Evolutionary conservation across 345 rosid genomes (phyloP).

Genomic region (Anastatica hierochuntica): DNA sequence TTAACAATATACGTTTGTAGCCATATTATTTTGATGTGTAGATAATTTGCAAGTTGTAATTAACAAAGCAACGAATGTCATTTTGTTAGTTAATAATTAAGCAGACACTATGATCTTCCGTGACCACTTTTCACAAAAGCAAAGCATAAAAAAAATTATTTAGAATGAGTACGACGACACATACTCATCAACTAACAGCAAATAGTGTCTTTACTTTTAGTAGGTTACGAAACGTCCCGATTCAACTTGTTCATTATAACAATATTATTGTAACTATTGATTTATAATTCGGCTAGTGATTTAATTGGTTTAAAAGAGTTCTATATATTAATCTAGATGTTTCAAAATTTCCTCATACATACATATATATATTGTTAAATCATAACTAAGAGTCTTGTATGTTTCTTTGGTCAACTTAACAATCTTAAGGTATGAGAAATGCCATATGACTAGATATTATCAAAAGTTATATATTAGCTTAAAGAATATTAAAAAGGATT

Average conservation of each 20-base stretch:
- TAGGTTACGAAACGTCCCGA: slow-evolving; percentile 3
- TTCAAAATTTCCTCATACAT: too few species aligned
- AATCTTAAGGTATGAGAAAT: background rate
- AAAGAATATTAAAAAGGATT: background rate
- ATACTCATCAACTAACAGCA: slow-evolving; percentile 14
- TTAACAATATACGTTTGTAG: too few species aligned
- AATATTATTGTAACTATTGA: background rate
- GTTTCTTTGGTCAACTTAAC: background rate
- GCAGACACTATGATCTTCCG: too few species aligned
- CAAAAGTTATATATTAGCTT: background rate
- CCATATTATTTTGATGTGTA: too few species aligned
- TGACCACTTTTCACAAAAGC: too few species aligned
- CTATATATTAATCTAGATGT: too few species aligned
- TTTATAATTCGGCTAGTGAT: background rate
- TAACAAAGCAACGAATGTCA: too few species aligned
- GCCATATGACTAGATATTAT: background rate
- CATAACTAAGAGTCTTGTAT: too few species aligned
- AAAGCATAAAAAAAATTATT: too few species aligned
- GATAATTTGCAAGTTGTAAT: too few species aligned
- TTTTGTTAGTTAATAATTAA: too few species aligned
- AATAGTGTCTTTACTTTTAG: slow-evolving; percentile 13
- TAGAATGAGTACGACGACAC: slow-evolving; percentile 21
- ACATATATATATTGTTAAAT: too few species aligned
- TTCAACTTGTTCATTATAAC: slow-evolving; percentile 8
- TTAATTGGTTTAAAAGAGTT: background rate